Evolutionary conservation across 345 rosid species (phyloP), one percentile per base, ranked within the genome.

Genomic region (Erodium maritimum): DNA sequence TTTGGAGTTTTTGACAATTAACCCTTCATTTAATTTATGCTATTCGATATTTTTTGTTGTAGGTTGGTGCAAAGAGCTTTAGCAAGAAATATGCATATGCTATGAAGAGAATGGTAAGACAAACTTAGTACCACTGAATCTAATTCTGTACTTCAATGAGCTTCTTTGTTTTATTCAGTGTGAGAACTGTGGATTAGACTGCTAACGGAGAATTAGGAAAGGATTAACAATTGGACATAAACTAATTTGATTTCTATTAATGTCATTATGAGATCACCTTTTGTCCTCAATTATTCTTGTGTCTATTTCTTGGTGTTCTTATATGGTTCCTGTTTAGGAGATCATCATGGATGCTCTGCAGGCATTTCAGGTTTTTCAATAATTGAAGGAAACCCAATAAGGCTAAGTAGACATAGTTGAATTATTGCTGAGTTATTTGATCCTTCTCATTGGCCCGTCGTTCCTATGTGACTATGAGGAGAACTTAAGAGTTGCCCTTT

Each of bases 51-150:
- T 67, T 67, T 56, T 63, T n/a, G 61, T 62, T 45, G 19, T 62
- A 89, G 99, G 90, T 85, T 63, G 94, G 94, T 19, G 75, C 86
- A 60, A 96, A 93, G 79, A 85, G 76, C 73, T 93, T 93, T 61
- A 95, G 87, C 74, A 89, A 83, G 73, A 94, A 89, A 70, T 87
- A 93, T 67, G 94, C 95, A 24, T 93, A 87, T 70, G 29, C 67
- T 77, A 85, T 93, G 37, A 29, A 25, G 75, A 79, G 95, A 80
- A 83, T 83, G 7, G 96, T 93, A 74, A 80, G 93, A 56, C 58
- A 57, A 21, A 51, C 63, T 55, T 29, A 29, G 37, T 11, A 29
- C 37, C 37, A 29, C 0, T 29, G 1, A 1, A 29, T 29, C 37
- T 29, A 3, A 29, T 29, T 29, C 37, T 66, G 52, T 46, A 19